These are phyloP conservation scores for Kodamaea sp. DNA, from an alignment of 1,139 yeast genomes.

Conservation along the genomic window DNA sequence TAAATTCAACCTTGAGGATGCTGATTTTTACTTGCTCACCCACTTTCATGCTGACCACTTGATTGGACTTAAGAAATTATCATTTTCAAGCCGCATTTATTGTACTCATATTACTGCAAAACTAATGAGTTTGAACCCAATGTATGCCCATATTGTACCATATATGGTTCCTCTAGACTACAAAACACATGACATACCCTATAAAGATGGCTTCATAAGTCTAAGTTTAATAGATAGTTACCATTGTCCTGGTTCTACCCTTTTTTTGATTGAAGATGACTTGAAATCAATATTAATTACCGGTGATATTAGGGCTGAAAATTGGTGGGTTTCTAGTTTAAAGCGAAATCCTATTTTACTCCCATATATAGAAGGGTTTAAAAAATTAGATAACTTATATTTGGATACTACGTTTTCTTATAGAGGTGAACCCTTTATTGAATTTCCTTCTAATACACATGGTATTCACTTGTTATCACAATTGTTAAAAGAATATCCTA, in stretches of 20 bases:
- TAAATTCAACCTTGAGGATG: conserved; percentile 30
- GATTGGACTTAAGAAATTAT: conserved; percentile 40
- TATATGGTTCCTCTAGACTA: conserved; percentile 17
- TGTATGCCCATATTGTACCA: conserved; percentile 22
- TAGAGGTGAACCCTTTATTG: conserved; percentile 48
- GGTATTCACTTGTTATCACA: conserved; percentile 38
- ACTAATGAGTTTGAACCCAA: conserved; percentile 24
- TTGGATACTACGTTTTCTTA: conserved; percentile 56
- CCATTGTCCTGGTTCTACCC: conserved; percentile 63
- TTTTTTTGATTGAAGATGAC: conserved; percentile 47
- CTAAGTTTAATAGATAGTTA: conserved; percentile 38
- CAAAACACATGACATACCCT: conserved; percentile 12
- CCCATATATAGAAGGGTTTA: conserved; percentile 40
- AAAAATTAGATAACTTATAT: conserved; percentile 44
- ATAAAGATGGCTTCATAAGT: conserved; percentile 7
- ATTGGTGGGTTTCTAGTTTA: conserved; percentile 46
- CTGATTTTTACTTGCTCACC: conserved; percentile 39
- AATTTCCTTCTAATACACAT: conserved; percentile 38
- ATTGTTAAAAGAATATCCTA: conserved; percentile 41
- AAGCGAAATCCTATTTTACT: conserved; percentile 35
- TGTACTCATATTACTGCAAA: conserved; percentile 48
- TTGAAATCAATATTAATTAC: conserved; percentile 43
- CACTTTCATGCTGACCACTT: conserved; percentile 61
- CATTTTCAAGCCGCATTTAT: conserved; percentile 44
- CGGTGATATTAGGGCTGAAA: conserved; percentile 60